Conservation (phyloP, 1,284 basidiomycete genomes). For the Pseudozyma thailandica region DNA sequence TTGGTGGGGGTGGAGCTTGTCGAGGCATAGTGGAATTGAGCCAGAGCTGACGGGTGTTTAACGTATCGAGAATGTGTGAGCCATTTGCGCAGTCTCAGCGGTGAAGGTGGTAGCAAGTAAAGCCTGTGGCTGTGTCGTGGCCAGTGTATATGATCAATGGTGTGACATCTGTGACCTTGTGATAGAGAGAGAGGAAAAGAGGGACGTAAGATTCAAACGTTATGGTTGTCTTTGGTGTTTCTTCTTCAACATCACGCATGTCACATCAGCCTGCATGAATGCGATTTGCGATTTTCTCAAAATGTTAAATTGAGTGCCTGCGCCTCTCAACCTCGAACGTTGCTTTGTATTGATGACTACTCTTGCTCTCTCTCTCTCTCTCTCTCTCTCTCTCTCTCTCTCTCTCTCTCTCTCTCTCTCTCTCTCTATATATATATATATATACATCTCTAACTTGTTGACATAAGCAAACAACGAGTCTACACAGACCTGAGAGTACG, state of each 20-base stretch:
- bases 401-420: too few species aligned
- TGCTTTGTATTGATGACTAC: too few species aligned
- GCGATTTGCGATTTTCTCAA: background rate
- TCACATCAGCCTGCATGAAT: background rate
- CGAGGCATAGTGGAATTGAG: conserved; percentile 29
- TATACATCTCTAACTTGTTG: too few species aligned
- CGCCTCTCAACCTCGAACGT: too few species aligned
- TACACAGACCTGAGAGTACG: background rate
- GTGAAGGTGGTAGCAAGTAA: too few species aligned
- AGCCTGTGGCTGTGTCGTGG: too few species aligned
- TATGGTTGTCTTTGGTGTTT: background rate
- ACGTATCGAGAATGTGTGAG: background rate
- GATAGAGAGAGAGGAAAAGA: background rate
- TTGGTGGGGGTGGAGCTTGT: conserved; percentile 15
- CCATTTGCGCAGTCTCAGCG: too few species aligned
- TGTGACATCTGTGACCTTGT: background rate
- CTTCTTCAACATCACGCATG: background rate
- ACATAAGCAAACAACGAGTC: background rate
- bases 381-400: too few species aligned
- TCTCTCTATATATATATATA: too few species aligned
- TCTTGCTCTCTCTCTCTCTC: too few species aligned
- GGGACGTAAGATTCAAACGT: conserved; percentile 4
- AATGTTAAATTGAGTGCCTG: background rate
- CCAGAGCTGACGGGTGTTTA: background rate
- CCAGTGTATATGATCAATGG: too few species aligned